A percentile compares a stretch with the other conserved stretches of the same genome.
Evolutionary conservation across 140 eudicot species (phyloP).

Genomic region (Oenanthe javanica): DNA sequence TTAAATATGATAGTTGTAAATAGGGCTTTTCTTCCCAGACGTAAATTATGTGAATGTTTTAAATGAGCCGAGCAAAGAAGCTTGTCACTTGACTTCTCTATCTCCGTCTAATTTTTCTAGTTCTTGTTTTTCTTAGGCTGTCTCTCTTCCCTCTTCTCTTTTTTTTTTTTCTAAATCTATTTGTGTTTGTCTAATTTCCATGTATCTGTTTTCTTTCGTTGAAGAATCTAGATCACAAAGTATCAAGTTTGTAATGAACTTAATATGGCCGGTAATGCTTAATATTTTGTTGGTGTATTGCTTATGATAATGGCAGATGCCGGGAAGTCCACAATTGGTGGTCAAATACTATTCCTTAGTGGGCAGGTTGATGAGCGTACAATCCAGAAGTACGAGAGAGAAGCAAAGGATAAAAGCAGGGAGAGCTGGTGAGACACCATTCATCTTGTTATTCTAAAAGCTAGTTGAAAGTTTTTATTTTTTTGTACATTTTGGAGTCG

Average conservation of each 20-base stretch:
- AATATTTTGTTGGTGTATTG: slow-evolving; percentile 79
- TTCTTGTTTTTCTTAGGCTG: background rate
- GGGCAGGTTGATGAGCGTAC: slow-evolving; percentile 99
- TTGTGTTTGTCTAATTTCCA: background rate
- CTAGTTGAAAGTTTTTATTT: background rate
- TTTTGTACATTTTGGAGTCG: background rate
- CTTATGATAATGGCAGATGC: slow-evolving; percentile 88
- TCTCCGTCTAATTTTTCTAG: background rate
- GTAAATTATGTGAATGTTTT: background rate
- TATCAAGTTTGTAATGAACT: background rate
- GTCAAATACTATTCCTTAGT: slow-evolving; percentile 86
- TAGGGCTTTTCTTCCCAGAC: too few species aligned
- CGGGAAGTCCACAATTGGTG: slow-evolving; percentile 96
- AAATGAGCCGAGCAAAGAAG: background rate
- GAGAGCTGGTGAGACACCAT: slow-evolving; percentile 84
- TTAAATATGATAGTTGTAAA: background rate
- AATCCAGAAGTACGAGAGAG: slow-evolving; percentile 92
- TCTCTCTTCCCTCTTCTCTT: background rate
- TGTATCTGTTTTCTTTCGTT: background rate
- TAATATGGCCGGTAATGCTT: slow-evolving; percentile 48
- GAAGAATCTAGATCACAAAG: background rate
- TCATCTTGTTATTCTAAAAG: background rate
- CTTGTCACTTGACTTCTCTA: background rate
- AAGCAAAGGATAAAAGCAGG: slow-evolving; percentile 92
- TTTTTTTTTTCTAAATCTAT: background rate